A percentile compares a stretch with the other conserved stretches of the same genome.
Conservation (phyloP, 305 asterid species). For the Fraxinus sp. region DNA sequence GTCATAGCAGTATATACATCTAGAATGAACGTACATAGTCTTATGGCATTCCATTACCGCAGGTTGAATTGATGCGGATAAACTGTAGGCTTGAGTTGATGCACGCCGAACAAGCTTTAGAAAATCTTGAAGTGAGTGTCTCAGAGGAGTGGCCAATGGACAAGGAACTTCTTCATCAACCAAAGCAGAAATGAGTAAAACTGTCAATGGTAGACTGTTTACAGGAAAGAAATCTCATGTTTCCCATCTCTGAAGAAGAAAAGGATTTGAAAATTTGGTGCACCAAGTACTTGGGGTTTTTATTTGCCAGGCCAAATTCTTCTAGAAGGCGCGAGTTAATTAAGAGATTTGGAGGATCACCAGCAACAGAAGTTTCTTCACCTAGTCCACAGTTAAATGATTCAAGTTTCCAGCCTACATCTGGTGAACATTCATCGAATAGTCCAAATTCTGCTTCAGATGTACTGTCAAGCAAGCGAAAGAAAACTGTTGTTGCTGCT, state of each 20-base stretch:
- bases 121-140: slow-evolving; percentile 21
- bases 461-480: slow-evolving; percentile 20
- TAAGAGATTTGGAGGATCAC: slow-evolving; percentile 41
- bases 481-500: slow-evolving; percentile 28
- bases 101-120: slow-evolving; percentile 23
- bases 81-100: slow-evolving; percentile 39
- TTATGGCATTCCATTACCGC: slow-evolving; percentile 24
- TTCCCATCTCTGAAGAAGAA: slow-evolving; percentile 33
- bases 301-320: slow-evolving; percentile 28
- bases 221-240: slow-evolving; percentile 29
- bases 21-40: not conserved
- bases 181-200: not conserved
- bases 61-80: slow-evolving; percentile 40
- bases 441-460: slow-evolving; percentile 13
- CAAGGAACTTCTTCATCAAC: not conserved
- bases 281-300: slow-evolving; percentile 24
- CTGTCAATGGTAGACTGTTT: slow-evolving; percentile 32
- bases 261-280: slow-evolving; percentile 28
- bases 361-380: slow-evolving; percentile 41
- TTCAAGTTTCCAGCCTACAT: slow-evolving; percentile 39
- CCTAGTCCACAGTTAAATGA: slow-evolving; percentile 39
- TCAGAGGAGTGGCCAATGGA: slow-evolving; percentile 15
- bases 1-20: not conserved
- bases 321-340: slow-evolving; percentile 33
- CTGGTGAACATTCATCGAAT: slow-evolving; percentile 27